Base-by-base conservation (phyloP, 306 rosid genomes). In the Chamaecrista fasciculata region DNA sequence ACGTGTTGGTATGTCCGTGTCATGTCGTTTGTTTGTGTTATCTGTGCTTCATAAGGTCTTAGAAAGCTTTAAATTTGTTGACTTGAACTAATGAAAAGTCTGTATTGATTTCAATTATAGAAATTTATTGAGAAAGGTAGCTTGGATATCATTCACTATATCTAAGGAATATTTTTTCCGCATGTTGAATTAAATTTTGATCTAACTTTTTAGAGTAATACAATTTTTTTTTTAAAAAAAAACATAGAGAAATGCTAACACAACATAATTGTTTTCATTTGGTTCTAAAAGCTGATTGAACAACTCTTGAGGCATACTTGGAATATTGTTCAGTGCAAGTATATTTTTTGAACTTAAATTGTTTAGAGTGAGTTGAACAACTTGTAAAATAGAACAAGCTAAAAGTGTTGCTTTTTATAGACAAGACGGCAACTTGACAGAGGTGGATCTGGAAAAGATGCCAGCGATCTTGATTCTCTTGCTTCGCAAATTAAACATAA, bases 381-480 rank as follows among this genome's bases (percentile, higher is more conserved):
- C 2, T 16, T 50, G 26, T 31, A 49, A 21, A 8, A 56, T 31
- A 55, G 58, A 71, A 42, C 56, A 66, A 47, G 44, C 33, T 63
- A 37, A 44, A 46, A 28, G 34, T 57, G 19, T 28, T 59, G 62
- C 28, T 62, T 42, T 42, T 66, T 76, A 77, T 68, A 94, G 99
- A 82, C 96, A 52, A 87, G 95, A 65, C 82, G 59, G 14, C 89
- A 64, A 40, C 86, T 79, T 49, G 91, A 87, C 37, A 62, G 76
- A 55, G 86, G 70, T 31, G 88, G 83, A 70, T 71, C 83, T 28
- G 91, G 82, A 62, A 84, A 78, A 52, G 89, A 81, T 63, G 60
- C 72, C 28, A 75, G 86, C 67, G 79, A 71, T 66, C 80, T 72
- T 57, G 95, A 87, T 78, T 82, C 97, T 80, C 95, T 83, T 48